Percentiles rank a stretch among this genome's conserved stretches.
Conservation (phyloP, 1,284 basidiomycete species). For the Quambalaria eucalypti region DNA sequence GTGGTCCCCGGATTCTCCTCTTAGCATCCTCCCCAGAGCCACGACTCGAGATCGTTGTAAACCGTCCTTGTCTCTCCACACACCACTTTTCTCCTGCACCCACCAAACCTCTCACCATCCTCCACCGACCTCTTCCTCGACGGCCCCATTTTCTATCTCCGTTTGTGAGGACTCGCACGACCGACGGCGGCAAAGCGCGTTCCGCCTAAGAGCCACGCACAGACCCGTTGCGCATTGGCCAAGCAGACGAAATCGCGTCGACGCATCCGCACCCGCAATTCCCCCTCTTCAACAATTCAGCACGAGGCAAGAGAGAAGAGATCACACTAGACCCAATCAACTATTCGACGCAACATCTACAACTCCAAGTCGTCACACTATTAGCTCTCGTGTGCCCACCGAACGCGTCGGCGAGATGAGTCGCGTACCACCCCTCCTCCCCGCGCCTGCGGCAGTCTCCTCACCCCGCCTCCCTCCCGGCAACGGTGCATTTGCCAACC, state of each 20-base stretch:
- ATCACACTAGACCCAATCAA: neutral
- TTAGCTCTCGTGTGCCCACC: neutral
- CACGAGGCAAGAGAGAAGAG: neutral
- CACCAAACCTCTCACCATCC: neutral
- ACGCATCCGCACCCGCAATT: too few species aligned
- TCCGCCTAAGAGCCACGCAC: too few species aligned
- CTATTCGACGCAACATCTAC: neutral
- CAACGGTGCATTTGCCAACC: constrained; percentile 23
- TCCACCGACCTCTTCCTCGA: neutral
- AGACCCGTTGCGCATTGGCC: too few species aligned
- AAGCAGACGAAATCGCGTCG: too few species aligned
- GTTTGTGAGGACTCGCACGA: too few species aligned
- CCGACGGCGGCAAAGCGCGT: too few species aligned
- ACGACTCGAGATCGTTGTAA: too few species aligned
- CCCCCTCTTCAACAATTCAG: neutral
- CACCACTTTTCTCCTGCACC: too few species aligned
- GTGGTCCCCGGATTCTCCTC: too few species aligned
- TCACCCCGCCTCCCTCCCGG: constrained; percentile 15
- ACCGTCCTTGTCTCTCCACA: too few species aligned
- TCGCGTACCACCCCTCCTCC: constrained; percentile 21
- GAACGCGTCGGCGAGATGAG: constrained; percentile 16
- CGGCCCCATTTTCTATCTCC: neutral
- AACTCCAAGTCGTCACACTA: neutral
- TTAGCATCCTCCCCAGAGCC: too few species aligned
- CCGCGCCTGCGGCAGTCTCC: constrained; percentile 13